Conservation (phyloP, 495 filamentous ascomycete species). For the Podospora tetraspora region DNA sequence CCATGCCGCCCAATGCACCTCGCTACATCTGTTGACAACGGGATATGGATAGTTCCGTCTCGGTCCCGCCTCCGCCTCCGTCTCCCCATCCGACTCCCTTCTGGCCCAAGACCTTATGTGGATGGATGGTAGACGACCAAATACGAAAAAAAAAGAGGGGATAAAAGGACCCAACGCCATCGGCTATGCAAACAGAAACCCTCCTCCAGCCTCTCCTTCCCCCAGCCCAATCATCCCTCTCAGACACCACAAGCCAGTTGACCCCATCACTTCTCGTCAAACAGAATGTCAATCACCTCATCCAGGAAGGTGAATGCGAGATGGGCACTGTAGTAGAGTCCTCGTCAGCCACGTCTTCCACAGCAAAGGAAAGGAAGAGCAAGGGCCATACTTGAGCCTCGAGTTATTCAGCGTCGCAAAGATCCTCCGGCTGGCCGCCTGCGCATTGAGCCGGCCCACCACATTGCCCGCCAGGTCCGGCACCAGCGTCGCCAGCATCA, state of each 20-base stretch:
- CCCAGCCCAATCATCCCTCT: background rate
- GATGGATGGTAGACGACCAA: background rate
- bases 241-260: background rate
- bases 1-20: background rate
- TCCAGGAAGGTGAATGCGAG: constrained; percentile 74
- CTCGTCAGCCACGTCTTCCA: constrained; percentile 15
- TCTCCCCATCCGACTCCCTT: background rate
- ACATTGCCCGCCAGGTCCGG: constrained; percentile 81
- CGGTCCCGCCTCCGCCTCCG: background rate
- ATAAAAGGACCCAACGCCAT: constrained; percentile 7
- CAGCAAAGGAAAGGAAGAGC: background rate
- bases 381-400: constrained; percentile 56
- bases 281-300: constrained; percentile 69
- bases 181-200: constrained; percentile 13
- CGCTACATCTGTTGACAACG: background rate
- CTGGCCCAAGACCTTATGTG: background rate
- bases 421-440: constrained; percentile 71
- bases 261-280: constrained; percentile 43
- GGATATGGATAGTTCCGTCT: background rate
- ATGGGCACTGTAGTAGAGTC: constrained; percentile 53
- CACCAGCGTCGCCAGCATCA: constrained; percentile 74
- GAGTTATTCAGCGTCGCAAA: constrained; percentile 80
- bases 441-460: constrained; percentile 77
- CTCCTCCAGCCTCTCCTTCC: background rate
- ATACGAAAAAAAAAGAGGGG: background rate